phyloP scores from a whole-genome alignment of 345 rosid species.

The Orychophragmus violaceus region DNA sequence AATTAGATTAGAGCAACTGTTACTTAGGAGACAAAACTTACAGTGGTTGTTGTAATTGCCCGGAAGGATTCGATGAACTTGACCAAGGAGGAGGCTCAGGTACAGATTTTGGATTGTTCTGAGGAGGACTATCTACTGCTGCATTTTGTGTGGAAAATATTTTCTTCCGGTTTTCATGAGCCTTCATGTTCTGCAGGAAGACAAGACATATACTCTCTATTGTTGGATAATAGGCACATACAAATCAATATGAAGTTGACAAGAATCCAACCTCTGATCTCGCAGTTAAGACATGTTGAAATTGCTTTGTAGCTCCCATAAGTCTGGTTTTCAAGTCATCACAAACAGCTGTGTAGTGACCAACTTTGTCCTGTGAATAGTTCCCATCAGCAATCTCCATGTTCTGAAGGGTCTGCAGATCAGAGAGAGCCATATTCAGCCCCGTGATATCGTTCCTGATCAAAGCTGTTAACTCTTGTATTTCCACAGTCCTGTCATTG shows the following conservation, averaged over 20 bases:
- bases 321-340: constrained; percentile 81
- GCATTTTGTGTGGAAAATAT: constrained; percentile 63
- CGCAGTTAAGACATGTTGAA: constrained; percentile 70
- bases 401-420: constrained; percentile 73
- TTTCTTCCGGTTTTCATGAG: constrained; percentile 80
- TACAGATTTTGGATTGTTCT: constrained; percentile 38
- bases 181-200: constrained; percentile 69
- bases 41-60: constrained; percentile 40
- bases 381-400: constrained; percentile 72
- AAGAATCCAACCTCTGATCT: constrained; percentile 68
- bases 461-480: constrained; percentile 74
- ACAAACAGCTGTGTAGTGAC: constrained; percentile 70
- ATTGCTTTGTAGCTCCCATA: constrained; percentile 73
- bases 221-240: neutral
- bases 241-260: neutral
- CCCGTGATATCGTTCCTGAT: constrained; percentile 79
- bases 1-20: constrained; percentile 16
- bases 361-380: constrained; percentile 64
- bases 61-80: constrained; percentile 42
- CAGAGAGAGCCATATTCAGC: constrained; percentile 64
- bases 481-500: constrained; percentile 69
- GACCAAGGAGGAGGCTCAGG: constrained; percentile 95
- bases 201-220: neutral
- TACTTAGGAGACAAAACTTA: constrained; percentile 32
- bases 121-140: constrained; percentile 48